Base-by-base conservation (phyloP, 768 basidiomycete species). In the Serpula lacrymans region DNA sequence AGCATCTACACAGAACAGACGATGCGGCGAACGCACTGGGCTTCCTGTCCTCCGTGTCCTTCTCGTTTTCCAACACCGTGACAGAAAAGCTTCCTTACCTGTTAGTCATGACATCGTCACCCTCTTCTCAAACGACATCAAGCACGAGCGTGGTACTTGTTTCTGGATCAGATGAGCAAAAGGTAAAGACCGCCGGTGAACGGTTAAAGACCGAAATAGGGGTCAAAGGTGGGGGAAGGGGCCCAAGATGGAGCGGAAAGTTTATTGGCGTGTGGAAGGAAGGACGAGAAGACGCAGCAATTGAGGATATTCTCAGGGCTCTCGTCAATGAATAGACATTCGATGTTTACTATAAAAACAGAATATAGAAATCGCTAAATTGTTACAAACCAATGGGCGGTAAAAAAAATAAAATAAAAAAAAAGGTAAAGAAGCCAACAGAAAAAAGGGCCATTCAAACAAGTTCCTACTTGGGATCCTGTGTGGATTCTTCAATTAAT, bases 181-280 rank as follows among this genome's bases (percentile, higher is more conserved):
- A 62, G 8, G 81, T 86, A 13, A 84, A 81, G 58, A 68, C 63
- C 46, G 63, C 62, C 2, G 83, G 84, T 3, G 80, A 80, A 3
- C 65, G 56, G 18, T 55, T 85, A 30, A 86, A 78, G 57, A 54
- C 61, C 4, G 78, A 72, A 47, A 63, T 84, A 21, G 67, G 68
- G 7, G 69, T 84, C 34, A 90, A 82, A 63, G 88, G 88, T 6
- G 88, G 88, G 9, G 86, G 88, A 4, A 88, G 84, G 53, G 87
- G 84, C 2, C 49, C 65, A 13, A 76, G 74, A 50, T 89, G 87
- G 82, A 88, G 86, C 46, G 87, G 88, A 8, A 84, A 88, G 57
- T 74, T 71, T 41, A 69, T 59, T 6, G 86, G 86, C 0, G 72
- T 79, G 11, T 85, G 82, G 82, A 74, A 72, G 50, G 68, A 65